A percentile compares a stretch with the other conserved stretches of the same genome.
These are phyloP conservation scores for Alternaria ethzedia DNA, from an alignment of 2,329 filamentous ascomycete genomes.

Conservation along the genomic window DNA sequence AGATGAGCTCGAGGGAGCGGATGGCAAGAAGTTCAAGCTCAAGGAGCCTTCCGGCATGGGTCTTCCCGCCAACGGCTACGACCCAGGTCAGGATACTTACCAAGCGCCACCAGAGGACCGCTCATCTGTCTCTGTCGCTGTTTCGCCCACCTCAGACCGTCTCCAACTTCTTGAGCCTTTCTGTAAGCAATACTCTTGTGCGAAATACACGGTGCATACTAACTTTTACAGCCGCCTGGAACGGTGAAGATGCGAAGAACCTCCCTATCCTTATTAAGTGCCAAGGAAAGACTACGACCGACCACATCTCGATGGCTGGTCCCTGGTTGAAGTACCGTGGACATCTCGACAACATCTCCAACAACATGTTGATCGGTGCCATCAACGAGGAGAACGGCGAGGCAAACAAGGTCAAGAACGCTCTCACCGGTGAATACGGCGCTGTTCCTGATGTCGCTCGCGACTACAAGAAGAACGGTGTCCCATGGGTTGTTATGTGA, in stretches of 20 bases:
- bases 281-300: conserved; percentile 94
- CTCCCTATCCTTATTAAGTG: conserved; percentile 82
- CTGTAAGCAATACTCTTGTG: conserved; percentile 41
- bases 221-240: conserved; percentile 77
- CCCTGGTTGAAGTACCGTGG: conserved; percentile 99
- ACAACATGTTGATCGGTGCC: conserved; percentile 99
- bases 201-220: not conserved
- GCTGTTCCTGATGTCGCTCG: conserved; percentile 92
- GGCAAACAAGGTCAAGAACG: conserved; percentile 97
- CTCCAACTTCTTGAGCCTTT: conserved; percentile 92
- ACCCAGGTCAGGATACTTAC: conserved; percentile 91
- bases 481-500: conserved; percentile 85
- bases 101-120: conserved; percentile 90
- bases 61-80: conserved; percentile 82
- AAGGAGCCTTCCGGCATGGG: conserved; percentile 78
- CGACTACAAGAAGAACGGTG: conserved; percentile 97
- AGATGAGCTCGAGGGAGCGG: conserved; percentile 90
- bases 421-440: conserved; percentile 80
- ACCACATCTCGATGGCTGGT: conserved; percentile 96
- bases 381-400: conserved; percentile 95
- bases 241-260: conserved; percentile 79
- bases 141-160: conserved; percentile 89
- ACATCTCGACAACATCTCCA: conserved; percentile 98
- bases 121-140: conserved; percentile 73
- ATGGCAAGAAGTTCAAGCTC: conserved; percentile 95